phyloP scores from a whole-genome alignment of 768 basidiomycete genomes.

The Termitomyces sp. region DNA sequence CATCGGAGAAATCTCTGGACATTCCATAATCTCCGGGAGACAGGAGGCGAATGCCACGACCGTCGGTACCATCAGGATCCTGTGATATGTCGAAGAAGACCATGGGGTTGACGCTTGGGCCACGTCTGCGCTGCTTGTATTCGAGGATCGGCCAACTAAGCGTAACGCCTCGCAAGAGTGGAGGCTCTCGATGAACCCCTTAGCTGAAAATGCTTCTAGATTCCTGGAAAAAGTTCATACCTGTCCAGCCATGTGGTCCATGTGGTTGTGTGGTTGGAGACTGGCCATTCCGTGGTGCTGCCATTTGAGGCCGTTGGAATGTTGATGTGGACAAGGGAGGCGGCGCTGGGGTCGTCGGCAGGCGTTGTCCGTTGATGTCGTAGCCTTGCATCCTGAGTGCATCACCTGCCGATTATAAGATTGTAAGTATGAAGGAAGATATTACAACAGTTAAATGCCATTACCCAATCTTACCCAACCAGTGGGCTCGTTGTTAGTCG shows the following conservation, averaged over 20 bases:
- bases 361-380: neutral
- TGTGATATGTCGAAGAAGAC: constrained; percentile 10
- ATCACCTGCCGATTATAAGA: neutral
- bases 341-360: neutral
- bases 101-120: constrained; percentile 2
- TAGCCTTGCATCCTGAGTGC: neutral
- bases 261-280: neutral
- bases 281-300: neutral
- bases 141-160: constrained; percentile 16
- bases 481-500: neutral
- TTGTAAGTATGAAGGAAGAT: neutral
- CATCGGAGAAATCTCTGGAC: constrained; percentile 23
- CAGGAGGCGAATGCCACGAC: constrained; percentile 4
- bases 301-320: neutral
- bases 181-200: constrained; percentile 9
- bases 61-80: neutral
- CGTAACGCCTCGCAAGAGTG: constrained; percentile 5
- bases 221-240: neutral
- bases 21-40: neutral
- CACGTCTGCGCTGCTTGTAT: neutral
- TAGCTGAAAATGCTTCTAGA: neutral
- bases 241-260: neutral
- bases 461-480: neutral
- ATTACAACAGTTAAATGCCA: no score
- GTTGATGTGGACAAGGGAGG: neutral